These are phyloP conservation scores for Pistacia vera DNA, from an alignment of 345 rosid species.

Conservation along the genomic window DNA sequence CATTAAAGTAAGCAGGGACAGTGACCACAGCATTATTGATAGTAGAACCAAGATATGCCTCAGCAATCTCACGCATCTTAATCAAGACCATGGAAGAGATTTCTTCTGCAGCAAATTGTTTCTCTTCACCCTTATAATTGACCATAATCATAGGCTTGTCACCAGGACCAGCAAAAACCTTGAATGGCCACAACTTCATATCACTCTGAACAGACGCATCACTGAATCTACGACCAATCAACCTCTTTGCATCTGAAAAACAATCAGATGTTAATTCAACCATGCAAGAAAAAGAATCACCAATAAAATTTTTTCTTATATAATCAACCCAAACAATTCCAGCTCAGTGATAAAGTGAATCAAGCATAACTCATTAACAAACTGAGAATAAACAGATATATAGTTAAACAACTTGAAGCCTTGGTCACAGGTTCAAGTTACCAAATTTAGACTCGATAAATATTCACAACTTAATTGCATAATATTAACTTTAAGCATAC, in stretches of 20 bases:
- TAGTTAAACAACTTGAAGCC: not conserved
- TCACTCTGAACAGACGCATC: constrained; percentile 74
- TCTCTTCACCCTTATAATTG: constrained; percentile 69
- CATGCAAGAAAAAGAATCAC: not conserved
- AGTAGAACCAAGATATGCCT: constrained; percentile 67
- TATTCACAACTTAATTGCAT: not conserved
- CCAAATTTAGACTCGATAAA: no score
- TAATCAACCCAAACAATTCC: not conserved
- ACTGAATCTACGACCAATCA: constrained; percentile 71
- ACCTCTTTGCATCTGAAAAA: constrained; percentile 64
- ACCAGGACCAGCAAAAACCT: constrained; percentile 63
- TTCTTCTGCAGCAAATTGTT: constrained; percentile 75
- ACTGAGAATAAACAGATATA: not conserved
- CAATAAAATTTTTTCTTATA: not conserved
- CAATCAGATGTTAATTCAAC: not conserved
- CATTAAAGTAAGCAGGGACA: constrained; percentile 79
- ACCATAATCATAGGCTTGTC: constrained; percentile 79
- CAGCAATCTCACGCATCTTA: constrained; percentile 84
- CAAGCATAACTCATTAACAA: not conserved
- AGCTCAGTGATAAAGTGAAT: not conserved
- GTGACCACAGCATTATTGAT: constrained; percentile 80
- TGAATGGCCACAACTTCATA: constrained; percentile 71
- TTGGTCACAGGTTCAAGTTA: not conserved
- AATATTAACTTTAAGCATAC: no score
- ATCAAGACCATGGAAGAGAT: constrained; percentile 81